Percentiles rank a stretch among this genome's conserved stretches.
Conservation (phyloP, 495 filamentous ascomycete genomes). For the Lophium mytilinum region DNA sequence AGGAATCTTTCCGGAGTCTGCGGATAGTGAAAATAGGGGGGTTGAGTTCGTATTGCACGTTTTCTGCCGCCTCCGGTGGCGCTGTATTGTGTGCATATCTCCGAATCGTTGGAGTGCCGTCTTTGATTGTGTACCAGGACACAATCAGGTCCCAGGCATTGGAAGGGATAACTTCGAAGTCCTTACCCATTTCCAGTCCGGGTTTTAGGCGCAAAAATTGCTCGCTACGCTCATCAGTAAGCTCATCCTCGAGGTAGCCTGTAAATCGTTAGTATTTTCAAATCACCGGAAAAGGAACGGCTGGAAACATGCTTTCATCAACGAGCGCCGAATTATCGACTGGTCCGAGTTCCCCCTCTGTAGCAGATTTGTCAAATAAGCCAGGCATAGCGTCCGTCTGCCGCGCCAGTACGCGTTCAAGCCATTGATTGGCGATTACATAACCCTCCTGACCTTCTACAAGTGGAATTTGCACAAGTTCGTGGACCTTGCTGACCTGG, state of each 20-base stretch:
- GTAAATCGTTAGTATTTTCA: slow-evolving; percentile 1
- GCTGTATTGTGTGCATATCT: slow-evolving; percentile 70
- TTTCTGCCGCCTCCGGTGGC: slow-evolving; percentile 41
- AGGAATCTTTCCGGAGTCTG: slow-evolving; percentile 56
- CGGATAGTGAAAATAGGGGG: slow-evolving; percentile 83
- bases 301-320: slow-evolving; percentile 12
- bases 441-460: slow-evolving; percentile 67
- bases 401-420: slow-evolving; percentile 63
- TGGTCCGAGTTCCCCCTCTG: slow-evolving; percentile 62
- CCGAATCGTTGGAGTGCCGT: slow-evolving; percentile 62
- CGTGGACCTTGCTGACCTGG: slow-evolving; percentile 63
- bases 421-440: slow-evolving; percentile 71
- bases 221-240: slow-evolving; percentile 48
- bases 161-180: slow-evolving; percentile 70
- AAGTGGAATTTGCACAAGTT: slow-evolving; percentile 43
- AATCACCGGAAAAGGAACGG: neutral
- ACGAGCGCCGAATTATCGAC: slow-evolving; percentile 69
- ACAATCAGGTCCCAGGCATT: slow-evolving; percentile 75
- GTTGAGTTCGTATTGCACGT: slow-evolving; percentile 74
- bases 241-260: slow-evolving; percentile 17
- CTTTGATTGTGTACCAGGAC: slow-evolving; percentile 70
- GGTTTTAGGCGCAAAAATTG: slow-evolving; percentile 69
- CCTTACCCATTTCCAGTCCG: slow-evolving; percentile 53
- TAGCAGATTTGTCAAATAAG: slow-evolving; percentile 48
- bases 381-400: slow-evolving; percentile 49